These are phyloP conservation scores for Xylariaceae sp. DNA, from an alignment of 2,329 filamentous ascomycete genomes.

Conservation along the genomic window DNA sequence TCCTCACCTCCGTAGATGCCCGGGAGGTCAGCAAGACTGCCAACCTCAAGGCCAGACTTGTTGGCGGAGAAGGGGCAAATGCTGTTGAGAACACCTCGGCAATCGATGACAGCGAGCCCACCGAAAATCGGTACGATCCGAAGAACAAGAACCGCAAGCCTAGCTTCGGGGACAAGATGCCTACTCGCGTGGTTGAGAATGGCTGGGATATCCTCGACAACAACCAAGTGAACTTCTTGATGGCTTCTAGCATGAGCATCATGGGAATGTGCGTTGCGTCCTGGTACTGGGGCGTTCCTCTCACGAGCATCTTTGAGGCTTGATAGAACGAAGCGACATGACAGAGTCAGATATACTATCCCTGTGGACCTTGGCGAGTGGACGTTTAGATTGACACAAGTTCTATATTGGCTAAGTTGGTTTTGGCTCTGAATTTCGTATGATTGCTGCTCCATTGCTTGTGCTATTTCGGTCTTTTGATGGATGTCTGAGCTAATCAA, in stretches of 20 bases:
- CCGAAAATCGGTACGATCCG: constrained; percentile 44
- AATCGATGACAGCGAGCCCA: constrained; percentile 34
- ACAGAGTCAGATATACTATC: too few species aligned
- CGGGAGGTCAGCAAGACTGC: constrained; percentile 33
- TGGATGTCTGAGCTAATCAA: too few species aligned
- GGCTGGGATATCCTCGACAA: constrained; percentile 79
- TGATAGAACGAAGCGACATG: neutral
- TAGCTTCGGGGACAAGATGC: constrained; percentile 51
- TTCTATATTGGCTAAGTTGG: too few species aligned
- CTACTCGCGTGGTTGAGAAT: constrained; percentile 60
- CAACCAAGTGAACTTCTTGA: constrained; percentile 90
- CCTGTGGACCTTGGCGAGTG: too few species aligned
- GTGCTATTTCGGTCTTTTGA: too few species aligned
- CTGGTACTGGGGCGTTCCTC: constrained; percentile 55
- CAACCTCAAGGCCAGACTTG: constrained; percentile 38
- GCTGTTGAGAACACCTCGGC: constrained; percentile 36
- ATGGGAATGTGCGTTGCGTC: constrained; percentile 64
- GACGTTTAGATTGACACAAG: neutral
- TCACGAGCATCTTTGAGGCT: constrained; percentile 39
- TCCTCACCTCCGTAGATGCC: constrained; percentile 41
- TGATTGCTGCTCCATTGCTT: too few species aligned
- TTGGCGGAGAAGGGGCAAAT: constrained; percentile 41
- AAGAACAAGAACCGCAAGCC: constrained; percentile 45
- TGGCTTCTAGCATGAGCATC: constrained; percentile 78
- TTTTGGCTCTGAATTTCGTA: too few species aligned